Evolutionary conservation across 1,139 yeast genomes (phyloP), one percentile per base, ranked within the genome.

Genomic region (Scheffersomyces quercinus): DNA sequence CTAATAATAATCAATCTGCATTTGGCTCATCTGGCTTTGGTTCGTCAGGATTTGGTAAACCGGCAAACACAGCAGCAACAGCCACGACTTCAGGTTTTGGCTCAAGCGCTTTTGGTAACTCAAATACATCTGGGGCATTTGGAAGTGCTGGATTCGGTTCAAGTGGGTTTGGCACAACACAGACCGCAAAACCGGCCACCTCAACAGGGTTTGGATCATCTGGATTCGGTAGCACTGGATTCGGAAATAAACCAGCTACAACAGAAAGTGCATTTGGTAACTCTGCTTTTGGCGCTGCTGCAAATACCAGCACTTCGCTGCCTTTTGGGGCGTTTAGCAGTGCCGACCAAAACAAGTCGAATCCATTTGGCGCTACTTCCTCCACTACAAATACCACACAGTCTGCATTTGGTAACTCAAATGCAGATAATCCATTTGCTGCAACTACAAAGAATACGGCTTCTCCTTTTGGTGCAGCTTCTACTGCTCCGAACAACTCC

Each of bases 11-110:
- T 10, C 26, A 34, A 14, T 35, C 54, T 13, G 44, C 50, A 12
- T 51, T 49, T 47, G 59, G 66, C 6, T 33, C 47, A 32, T 16
- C 47, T 35, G 52, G 56, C 5, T 53, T 48, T 39, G 52, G 59
- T 16, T 31, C 35, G 20, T 14, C 35, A 15, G 51, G 56, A 3
- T 53, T 48, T 39, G 52, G 59, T 24, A n/a, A 16, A 14, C 31
- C 35, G 20, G 20, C 42, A n/a, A 32, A 36, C 8, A 30, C 39
- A 15, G 32, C 37, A 3, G 26, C 26, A 20, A 20, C 37, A 3
- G 26, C 26, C 7, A 20, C 26, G 8, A 13, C 14, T n/a, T 20
- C 33, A 3, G 37, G 37, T 14, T 38, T 39, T 29, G 42, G 41
- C 13, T 24, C 42, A 13, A 37, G 41, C 9, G 49, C 47, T 2